Conservation (phyloP, 805 yeast genomes). For the Priceomyces melissophilus region DNA sequence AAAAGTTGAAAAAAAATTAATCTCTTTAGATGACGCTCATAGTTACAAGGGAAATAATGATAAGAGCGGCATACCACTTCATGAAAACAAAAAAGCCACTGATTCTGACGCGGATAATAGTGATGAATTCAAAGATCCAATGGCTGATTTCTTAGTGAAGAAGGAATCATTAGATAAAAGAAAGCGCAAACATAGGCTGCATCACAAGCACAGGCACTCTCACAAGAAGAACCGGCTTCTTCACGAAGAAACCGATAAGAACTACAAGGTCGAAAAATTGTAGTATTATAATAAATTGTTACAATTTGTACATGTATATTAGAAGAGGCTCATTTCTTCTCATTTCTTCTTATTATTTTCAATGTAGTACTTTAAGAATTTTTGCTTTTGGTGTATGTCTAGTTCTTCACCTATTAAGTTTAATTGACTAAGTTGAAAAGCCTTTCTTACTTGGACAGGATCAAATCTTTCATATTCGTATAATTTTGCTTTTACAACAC, state of each 20-base stretch:
- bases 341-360: conserved; percentile 7
- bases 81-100: conserved; percentile 3
- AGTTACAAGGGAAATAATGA: conserved; percentile 3
- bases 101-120: conserved; percentile 7
- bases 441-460: conserved; percentile 13
- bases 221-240: conserved; percentile 4
- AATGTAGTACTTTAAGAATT: conserved; percentile 23
- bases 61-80: conserved; percentile 1
- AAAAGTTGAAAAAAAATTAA: no score
- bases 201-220: conserved; percentile 2
- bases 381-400: conserved; percentile 24
- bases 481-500: conserved; percentile 25
- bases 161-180: conserved; percentile 1
- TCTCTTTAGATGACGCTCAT: background rate
- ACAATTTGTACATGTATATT: no score
- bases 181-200: conserved; percentile 1
- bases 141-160: conserved; percentile 16
- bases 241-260: background rate
- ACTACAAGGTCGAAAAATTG: background rate
- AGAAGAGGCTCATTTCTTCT: background rate
- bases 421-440: conserved; percentile 33
- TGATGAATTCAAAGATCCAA: conserved; percentile 35
- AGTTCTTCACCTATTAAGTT: conserved; percentile 27
- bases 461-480: conserved; percentile 19
- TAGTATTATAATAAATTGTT: background rate